Conservation (phyloP, 371 early-diverging fungal species). For the Haplosporangium sp. region DNA sequence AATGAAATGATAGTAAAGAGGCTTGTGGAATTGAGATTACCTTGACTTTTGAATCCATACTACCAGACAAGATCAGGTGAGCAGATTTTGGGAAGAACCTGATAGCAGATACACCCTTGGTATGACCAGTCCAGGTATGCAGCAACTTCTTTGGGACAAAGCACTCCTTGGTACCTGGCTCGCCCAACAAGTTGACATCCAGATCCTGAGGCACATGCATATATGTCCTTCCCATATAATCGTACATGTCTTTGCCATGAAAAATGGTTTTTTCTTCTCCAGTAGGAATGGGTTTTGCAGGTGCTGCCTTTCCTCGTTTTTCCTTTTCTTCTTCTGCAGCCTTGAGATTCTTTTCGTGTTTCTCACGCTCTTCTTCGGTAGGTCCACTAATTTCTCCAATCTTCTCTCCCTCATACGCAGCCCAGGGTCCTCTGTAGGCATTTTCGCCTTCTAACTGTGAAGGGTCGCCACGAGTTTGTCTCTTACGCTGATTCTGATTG, state of each 20-base stretch:
- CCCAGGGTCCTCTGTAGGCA: slow-evolving; percentile 96
- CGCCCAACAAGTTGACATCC: slow-evolving; percentile 79
- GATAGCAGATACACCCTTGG: slow-evolving; percentile 92
- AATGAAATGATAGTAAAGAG: background rate
- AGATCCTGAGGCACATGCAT: slow-evolving; percentile 94
- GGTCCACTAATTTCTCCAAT: slow-evolving; percentile 71
- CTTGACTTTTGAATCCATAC: slow-evolving; percentile 95
- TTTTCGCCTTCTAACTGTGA: slow-evolving; percentile 80
- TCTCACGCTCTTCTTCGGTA: slow-evolving; percentile 60
- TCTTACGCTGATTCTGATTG: slow-evolving; percentile 69
- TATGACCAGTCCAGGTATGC: slow-evolving; percentile 95
- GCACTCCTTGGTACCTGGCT: slow-evolving; percentile 82
- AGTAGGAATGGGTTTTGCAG: slow-evolving; percentile 49
- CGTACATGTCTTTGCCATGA: slow-evolving; percentile 81
- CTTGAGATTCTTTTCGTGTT: slow-evolving; percentile 36
- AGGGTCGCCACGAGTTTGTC: slow-evolving; percentile 85
- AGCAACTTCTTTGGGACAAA: slow-evolving; percentile 88
- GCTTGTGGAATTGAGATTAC: slow-evolving; percentile 48
- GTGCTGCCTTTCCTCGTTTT: slow-evolving; percentile 33
- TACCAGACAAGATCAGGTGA: slow-evolving; percentile 90
- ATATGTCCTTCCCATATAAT: slow-evolving; percentile 95
- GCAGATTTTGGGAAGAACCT: slow-evolving; percentile 91
- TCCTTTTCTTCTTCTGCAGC: slow-evolving; percentile 41
- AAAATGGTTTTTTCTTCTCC: slow-evolving; percentile 79
- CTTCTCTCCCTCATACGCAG: slow-evolving; percentile 89